phyloP scores from a whole-genome alignment of 1,284 basidiomycete species.

The Peniophora sp. region DNA sequence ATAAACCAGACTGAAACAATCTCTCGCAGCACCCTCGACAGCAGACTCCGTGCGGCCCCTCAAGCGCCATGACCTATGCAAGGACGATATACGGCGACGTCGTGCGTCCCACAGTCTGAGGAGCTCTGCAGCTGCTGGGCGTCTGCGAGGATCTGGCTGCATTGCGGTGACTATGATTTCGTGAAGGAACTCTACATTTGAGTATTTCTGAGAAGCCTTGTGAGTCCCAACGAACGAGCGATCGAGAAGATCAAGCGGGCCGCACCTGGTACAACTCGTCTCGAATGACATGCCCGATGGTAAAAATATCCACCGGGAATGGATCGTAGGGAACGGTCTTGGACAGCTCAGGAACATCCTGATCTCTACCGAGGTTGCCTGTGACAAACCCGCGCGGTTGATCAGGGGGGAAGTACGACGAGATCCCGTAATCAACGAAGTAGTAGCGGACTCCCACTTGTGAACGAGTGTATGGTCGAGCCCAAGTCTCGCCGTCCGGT shows the following conservation, averaged over 20 bases:
- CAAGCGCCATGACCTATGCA: background rate
- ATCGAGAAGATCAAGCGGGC: background rate
- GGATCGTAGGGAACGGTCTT: conserved; percentile 19
- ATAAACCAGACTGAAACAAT: background rate
- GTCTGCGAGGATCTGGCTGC: conserved; percentile 8
- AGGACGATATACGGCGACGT: background rate
- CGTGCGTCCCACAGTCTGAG: conserved; percentile 1
- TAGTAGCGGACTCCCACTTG: conserved; percentile 14
- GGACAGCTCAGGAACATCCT: conserved; percentile 20
- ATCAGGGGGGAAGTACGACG: conserved; percentile 3
- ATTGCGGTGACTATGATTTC: conserved; percentile 15
- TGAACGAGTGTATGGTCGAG: background rate
- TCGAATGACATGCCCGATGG: conserved; percentile 17
- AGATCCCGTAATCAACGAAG: conserved; percentile 18
- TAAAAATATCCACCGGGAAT: conserved; percentile 22
- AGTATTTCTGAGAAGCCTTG: conserved; percentile 10
- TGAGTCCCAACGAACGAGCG: background rate
- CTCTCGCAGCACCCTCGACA: background rate
- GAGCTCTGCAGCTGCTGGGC: conserved; percentile 12
- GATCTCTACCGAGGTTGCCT: conserved; percentile 14
- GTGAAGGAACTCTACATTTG: conserved; percentile 14
- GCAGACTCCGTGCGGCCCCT: background rate
- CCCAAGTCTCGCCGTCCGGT: background rate
- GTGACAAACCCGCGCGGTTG: conserved; percentile 6
- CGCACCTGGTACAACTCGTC: conserved; percentile 9